phyloP scores from a whole-genome alignment of 2,329 filamentous ascomycete genomes.

The Stagonosporopsis vannaccii region DNA sequence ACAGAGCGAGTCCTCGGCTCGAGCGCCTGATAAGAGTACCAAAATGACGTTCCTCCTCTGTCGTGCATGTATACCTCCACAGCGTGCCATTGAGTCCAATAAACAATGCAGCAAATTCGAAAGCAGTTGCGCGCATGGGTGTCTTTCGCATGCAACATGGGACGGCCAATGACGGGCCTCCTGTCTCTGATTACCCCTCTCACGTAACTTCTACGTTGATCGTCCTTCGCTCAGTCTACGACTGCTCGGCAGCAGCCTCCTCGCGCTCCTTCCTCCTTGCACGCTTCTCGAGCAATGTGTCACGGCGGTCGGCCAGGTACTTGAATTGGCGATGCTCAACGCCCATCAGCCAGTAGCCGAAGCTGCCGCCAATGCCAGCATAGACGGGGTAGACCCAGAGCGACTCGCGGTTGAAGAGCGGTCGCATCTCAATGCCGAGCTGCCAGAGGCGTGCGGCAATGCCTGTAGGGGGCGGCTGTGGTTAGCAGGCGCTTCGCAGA shows the following conservation, averaged over 20 bases:
- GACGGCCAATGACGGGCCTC: neutral
- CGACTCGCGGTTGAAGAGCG: slow-evolving; percentile 82
- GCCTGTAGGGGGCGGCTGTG: slow-evolving; percentile 62
- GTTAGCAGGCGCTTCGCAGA: slow-evolving; percentile 32
- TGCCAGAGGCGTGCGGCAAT: slow-evolving; percentile 93
- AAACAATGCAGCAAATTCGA: slow-evolving; percentile 12
- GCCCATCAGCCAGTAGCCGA: slow-evolving; percentile 96
- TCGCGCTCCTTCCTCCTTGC: slow-evolving; percentile 75
- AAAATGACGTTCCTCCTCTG: slow-evolving; percentile 14
- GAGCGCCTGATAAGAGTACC: slow-evolving; percentile 34
- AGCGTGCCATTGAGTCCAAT: slow-evolving; percentile 6
- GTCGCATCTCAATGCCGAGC: slow-evolving; percentile 97
- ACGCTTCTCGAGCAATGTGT: slow-evolving; percentile 86
- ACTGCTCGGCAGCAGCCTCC: slow-evolving; percentile 45
- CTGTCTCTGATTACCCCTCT: slow-evolving; percentile 15
- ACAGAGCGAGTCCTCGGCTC: slow-evolving; percentile 43
- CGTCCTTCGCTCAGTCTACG: slow-evolving; percentile 17
- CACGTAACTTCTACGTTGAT: neutral
- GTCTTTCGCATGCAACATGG: neutral
- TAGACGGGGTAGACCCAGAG: slow-evolving; percentile 94
- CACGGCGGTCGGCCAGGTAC: slow-evolving; percentile 79
- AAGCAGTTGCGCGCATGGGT: slow-evolving; percentile 1
- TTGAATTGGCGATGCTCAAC: slow-evolving; percentile 84
- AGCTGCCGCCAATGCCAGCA: slow-evolving; percentile 82
- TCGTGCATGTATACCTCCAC: neutral